phyloP scores from a whole-genome alignment of 192 early-diverging fungal species.

The Coemansia sp. region DNA sequence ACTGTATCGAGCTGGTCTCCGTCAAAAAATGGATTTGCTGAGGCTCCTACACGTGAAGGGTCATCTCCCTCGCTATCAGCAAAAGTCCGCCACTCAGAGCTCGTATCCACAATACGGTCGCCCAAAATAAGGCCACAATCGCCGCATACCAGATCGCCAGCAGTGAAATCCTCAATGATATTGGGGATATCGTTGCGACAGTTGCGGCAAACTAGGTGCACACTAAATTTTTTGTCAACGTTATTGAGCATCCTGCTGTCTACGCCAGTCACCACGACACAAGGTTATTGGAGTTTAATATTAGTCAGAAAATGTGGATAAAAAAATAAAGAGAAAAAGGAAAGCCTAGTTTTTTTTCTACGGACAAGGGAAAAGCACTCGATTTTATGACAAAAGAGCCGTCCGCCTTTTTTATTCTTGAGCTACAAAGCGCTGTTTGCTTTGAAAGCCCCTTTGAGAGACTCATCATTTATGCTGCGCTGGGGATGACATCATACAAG shows the following conservation, averaged over 20 bases:
- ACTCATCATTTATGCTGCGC: no score
- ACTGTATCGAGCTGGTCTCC: slow-evolving; percentile 43
- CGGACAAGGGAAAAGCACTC: no score
- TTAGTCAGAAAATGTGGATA: background rate
- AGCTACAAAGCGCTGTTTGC: no score
- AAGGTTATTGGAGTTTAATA: background rate
- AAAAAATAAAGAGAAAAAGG: background rate
- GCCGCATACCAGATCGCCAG: slow-evolving; percentile 91
- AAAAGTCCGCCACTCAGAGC: slow-evolving; percentile 88
- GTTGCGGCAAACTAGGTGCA: slow-evolving; percentile 58
- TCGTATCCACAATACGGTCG: slow-evolving; percentile 92
- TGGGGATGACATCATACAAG: no score
- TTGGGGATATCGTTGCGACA: slow-evolving; percentile 81
- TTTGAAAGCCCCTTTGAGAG: no score
- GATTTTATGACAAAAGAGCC: no score
- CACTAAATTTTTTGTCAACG: background rate
- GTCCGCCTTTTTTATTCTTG: no score
- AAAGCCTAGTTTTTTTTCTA: no score
- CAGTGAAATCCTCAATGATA: slow-evolving; percentile 91
- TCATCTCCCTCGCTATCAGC: slow-evolving; percentile 41
- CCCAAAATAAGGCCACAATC: slow-evolving; percentile 92
- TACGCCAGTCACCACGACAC: background rate
- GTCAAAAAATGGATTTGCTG: slow-evolving; percentile 30
- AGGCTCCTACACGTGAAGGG: slow-evolving; percentile 41
- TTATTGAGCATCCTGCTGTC: background rate